phyloP scores from a whole-genome alignment of 1,284 basidiomycete genomes.

The Fomitiporia mediterranea region DNA sequence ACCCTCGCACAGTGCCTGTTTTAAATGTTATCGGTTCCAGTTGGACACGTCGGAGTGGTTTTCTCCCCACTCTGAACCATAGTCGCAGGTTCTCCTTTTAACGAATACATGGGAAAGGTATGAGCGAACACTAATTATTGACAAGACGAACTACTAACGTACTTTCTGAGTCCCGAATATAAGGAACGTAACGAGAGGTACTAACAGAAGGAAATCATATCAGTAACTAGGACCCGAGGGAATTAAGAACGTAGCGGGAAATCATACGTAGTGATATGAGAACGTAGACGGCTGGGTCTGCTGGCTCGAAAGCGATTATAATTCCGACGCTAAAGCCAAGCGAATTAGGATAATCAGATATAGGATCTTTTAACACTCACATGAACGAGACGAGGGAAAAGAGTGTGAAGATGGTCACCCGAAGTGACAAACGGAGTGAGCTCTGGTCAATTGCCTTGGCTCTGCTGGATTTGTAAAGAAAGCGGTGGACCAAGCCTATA shows the following conservation, averaged over 20 bases:
- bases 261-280: slow-evolving; percentile 7
- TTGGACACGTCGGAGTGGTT: neutral
- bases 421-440: neutral
- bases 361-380: neutral
- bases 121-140: neutral
- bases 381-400: neutral
- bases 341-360: neutral
- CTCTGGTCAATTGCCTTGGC: neutral
- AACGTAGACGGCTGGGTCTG: neutral
- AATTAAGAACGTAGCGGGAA: neutral
- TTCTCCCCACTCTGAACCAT: slow-evolving; percentile 7
- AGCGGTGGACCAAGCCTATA: neutral
- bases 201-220: neutral
- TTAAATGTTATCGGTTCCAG: slow-evolving; percentile 11
- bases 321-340: neutral
- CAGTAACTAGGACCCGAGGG: neutral
- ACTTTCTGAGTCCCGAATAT: slow-evolving; percentile 18
- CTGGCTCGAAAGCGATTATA: neutral
- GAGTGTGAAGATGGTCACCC: neutral
- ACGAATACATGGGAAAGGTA: neutral
- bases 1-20: no score
- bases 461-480: neutral
- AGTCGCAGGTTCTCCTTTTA: slow-evolving; percentile 16
- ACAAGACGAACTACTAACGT: neutral
- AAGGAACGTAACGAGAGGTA: slow-evolving; percentile 15